Percentiles rank a stretch among this genome's conserved stretches.
These are phyloP conservation scores for Streptanthus diversifolius DNA, from an alignment of 345 rosid genomes.

Conservation along the genomic window DNA sequence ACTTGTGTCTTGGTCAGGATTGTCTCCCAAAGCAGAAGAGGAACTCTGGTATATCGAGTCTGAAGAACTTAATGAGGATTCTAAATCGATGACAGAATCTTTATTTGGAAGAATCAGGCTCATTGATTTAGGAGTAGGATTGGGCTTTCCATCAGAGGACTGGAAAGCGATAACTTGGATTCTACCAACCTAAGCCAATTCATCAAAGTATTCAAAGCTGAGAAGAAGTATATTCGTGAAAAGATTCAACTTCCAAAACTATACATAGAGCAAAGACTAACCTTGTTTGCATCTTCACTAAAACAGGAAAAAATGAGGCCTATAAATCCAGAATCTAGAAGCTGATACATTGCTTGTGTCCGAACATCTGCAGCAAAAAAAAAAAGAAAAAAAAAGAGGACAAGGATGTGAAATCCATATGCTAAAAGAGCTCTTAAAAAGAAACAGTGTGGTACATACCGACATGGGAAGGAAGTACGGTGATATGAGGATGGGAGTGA, in stretches of 20 bases:
- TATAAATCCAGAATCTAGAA: conserved; percentile 91
- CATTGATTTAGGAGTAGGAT: conserved; percentile 44
- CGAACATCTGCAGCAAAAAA: conserved; percentile 71
- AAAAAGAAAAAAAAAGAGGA: too few species aligned
- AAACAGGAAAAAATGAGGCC: conserved; percentile 96
- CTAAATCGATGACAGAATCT: conserved; percentile 60
- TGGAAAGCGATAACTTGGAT: conserved; percentile 98
- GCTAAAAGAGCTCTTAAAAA: not conserved
- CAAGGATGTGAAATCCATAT: too few species aligned
- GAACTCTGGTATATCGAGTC: conserved; percentile 44
- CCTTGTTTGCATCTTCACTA: conserved; percentile 89
- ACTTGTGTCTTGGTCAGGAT: conserved; percentile 59
- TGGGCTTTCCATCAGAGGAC: conserved; percentile 83
- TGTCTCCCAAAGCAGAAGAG: conserved; percentile 44
- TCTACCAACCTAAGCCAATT: conserved; percentile 62
- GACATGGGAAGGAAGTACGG: conserved; percentile 97
- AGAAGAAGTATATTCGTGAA: not conserved
- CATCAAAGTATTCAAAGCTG: not conserved
- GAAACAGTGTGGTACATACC: conserved; percentile 41
- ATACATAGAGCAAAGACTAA: conserved; percentile 12
- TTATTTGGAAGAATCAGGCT: conserved; percentile 49
- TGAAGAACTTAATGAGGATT: conserved; percentile 74
- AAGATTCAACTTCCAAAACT: not conserved
- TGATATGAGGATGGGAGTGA: conserved; percentile 98
- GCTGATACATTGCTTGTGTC: conserved; percentile 98